These are phyloP conservation scores for Lactarius sanguifluus DNA, from an alignment of 768 basidiomycete genomes.

Conservation along the genomic window DNA sequence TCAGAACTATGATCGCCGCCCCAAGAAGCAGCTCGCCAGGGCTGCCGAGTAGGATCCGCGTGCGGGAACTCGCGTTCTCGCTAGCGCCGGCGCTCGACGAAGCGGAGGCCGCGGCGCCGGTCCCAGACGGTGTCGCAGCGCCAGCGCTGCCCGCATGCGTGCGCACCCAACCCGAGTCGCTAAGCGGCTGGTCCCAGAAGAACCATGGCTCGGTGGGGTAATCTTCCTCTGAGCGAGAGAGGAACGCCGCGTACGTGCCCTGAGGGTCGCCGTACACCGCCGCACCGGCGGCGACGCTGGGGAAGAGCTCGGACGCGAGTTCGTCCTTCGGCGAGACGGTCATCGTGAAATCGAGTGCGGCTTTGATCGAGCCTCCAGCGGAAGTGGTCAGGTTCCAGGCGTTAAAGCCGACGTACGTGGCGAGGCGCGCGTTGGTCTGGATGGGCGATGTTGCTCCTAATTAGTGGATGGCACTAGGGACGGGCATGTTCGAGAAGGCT, in stretches of 20 bases:
- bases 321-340: conserved; percentile 29
- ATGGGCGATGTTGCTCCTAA: background rate
- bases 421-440: conserved; percentile 36
- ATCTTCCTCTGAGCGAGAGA: conserved; percentile 19
- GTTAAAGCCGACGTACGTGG: conserved; percentile 32
- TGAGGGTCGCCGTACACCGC: conserved; percentile 37
- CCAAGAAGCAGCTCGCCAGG: background rate
- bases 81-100: background rate
- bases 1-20: background rate
- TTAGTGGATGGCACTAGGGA: background rate
- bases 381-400: conserved; percentile 34
- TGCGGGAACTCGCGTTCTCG: background rate
- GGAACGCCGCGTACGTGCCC: conserved; percentile 33
- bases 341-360: conserved; percentile 38
- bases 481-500: conserved; percentile 14
- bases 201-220: conserved; percentile 24
- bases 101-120: background rate
- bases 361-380: conserved; percentile 33
- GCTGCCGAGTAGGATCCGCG: background rate
- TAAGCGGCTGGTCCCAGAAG: conserved; percentile 28
- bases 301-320: conserved; percentile 31
- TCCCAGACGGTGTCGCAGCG: conserved; percentile 1
- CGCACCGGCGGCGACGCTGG: conserved; percentile 32
- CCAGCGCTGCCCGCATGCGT: background rate
- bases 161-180: conserved; percentile 14